Evolutionary conservation across 495 filamentous ascomycete genomes (phyloP), one percentile per base, ranked within the genome.

Genomic region (Neurospora tetrasperma): DNA sequence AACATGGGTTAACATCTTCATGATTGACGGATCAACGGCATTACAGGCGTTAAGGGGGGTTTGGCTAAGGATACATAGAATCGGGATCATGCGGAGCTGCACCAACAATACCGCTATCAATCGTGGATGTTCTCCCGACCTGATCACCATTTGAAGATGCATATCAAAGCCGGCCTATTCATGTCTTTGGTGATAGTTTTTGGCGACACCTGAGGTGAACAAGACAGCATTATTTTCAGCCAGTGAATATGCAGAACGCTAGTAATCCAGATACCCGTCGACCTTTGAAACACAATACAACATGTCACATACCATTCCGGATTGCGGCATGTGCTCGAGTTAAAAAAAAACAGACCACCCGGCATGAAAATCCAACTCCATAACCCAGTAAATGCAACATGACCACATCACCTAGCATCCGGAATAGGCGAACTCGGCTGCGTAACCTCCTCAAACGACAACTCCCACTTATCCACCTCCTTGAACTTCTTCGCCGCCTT

Each of bases 391-490:
- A 23, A 72, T 70, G 11, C 12, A 66, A 46, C 27, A 69, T 23
- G 9, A 31, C 10, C 62, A 70, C 11, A 42, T 81, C 71, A 84
- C 54, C 82, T 77, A 40, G 79, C 83, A 75, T 81, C 78, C 35
- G 76, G 72, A 18, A 76, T 74, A 14, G 79, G 78, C 42, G 78
- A 78, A 43, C 82, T 80, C 40, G 77, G 80, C 68, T 79, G 71
- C 23, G 76, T 77, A 39, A 83, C 80, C 73, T 83, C 83, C 76
- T 86, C 84, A 72, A 83, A 86, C 42, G 82, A 81, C 39, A 86
- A 74, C 73, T 85, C 80, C 83, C 83, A 86, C 78, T 81, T 76
- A 69, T 86, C 85, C 39, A 86, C 84, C 75, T 86, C 84, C 75
- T 85, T 81, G 41, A 86, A 86, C 79, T 86, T 86, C 74, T 83